phyloP scores from a whole-genome alignment of 1,284 basidiomycete genomes.

The Apiotrichum sp. region DNA sequence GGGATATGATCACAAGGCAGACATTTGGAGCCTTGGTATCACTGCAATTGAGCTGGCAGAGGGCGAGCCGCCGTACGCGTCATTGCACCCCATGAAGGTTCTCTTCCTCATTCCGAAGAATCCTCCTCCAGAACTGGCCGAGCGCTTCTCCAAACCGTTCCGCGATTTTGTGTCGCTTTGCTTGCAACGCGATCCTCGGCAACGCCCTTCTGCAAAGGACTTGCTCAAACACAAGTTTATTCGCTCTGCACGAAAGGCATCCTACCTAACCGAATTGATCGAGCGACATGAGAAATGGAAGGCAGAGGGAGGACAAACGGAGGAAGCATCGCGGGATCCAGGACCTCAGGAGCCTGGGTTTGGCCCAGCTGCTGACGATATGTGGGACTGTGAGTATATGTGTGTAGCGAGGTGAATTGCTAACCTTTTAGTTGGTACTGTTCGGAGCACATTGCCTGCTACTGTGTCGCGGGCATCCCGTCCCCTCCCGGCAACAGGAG shows the following conservation, averaged over 20 bases:
- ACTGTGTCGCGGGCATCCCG: slow-evolving; percentile 25
- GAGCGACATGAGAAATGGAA: slow-evolving; percentile 91
- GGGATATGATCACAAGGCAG: slow-evolving; percentile 97
- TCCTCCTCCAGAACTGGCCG: slow-evolving; percentile 79
- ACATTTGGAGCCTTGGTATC: slow-evolving; percentile 93
- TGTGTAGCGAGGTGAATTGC: background rate
- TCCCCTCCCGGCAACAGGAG: slow-evolving; percentile 9
- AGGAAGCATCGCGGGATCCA: slow-evolving; percentile 52
- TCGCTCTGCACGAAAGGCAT: slow-evolving; percentile 86
- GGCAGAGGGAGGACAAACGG: slow-evolving; percentile 70
- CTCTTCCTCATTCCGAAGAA: slow-evolving; percentile 98
- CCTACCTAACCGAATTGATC: slow-evolving; percentile 88
- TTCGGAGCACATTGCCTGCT: slow-evolving; percentile 34
- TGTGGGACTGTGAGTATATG: slow-evolving; percentile 76
- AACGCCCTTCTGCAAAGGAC: slow-evolving; percentile 91
- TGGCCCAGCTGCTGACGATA: slow-evolving; percentile 67
- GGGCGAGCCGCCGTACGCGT: slow-evolving; percentile 95
- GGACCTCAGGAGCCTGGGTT: slow-evolving; percentile 19
- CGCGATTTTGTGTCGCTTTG: slow-evolving; percentile 90
- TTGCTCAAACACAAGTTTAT: slow-evolving; percentile 95
- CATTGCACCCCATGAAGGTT: slow-evolving; percentile 98
- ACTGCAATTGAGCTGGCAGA: slow-evolving; percentile 96
- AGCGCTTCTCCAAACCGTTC: slow-evolving; percentile 82
- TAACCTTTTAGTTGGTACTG: slow-evolving; percentile 39
- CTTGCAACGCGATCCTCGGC: slow-evolving; percentile 85